phyloP scores from a whole-genome alignment of 805 yeast species.

The Starmerella bombicola region DNA sequence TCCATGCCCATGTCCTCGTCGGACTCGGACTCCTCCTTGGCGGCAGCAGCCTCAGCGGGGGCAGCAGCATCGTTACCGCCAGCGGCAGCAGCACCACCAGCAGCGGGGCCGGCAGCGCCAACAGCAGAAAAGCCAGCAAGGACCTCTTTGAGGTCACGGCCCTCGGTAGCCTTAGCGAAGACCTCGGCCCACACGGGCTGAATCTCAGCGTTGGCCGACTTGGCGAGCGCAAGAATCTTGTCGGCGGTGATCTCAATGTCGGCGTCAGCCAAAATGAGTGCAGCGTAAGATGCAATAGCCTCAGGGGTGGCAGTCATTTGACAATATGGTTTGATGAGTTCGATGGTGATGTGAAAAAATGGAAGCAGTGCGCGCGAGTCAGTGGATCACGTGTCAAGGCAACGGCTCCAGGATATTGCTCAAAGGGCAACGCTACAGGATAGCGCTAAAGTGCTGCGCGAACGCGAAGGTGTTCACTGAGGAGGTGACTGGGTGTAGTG shows the following conservation, averaged over 20 bases:
- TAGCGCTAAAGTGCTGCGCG: too few relatives aligned
- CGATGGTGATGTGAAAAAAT: constrained; percentile 7
- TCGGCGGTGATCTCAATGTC: constrained; percentile 74
- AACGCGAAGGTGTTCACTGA: too few relatives aligned
- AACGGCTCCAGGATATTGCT: too few relatives aligned
- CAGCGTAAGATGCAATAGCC: constrained; percentile 89
- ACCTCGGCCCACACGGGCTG: constrained; percentile 70
- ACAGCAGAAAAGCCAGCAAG: constrained; percentile 53
- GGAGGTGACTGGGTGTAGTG: too few relatives aligned
- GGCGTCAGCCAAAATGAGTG: constrained; percentile 86
- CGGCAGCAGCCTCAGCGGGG: constrained; percentile 57
- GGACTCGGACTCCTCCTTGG: constrained; percentile 45
- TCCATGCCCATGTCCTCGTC: constrained; percentile 99
- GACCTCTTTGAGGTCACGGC: constrained; percentile 70
- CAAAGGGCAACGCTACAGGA: too few relatives aligned
- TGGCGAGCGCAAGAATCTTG: constrained; percentile 59
- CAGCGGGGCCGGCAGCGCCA: constrained; percentile 93
- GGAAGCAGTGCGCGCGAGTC: constrained; percentile 3
- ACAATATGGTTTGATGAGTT: constrained; percentile 4
- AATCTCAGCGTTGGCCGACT: constrained; percentile 48
- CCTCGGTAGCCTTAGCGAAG: constrained; percentile 76
- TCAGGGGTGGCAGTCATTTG: constrained; percentile 61
- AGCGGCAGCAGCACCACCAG: constrained; percentile 66
- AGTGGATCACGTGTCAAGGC: constrained; percentile 4
- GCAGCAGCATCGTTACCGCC: constrained; percentile 54